phyloP scores from a whole-genome alignment of 768 basidiomycete genomes.

The Hypholoma fasciculare region DNA sequence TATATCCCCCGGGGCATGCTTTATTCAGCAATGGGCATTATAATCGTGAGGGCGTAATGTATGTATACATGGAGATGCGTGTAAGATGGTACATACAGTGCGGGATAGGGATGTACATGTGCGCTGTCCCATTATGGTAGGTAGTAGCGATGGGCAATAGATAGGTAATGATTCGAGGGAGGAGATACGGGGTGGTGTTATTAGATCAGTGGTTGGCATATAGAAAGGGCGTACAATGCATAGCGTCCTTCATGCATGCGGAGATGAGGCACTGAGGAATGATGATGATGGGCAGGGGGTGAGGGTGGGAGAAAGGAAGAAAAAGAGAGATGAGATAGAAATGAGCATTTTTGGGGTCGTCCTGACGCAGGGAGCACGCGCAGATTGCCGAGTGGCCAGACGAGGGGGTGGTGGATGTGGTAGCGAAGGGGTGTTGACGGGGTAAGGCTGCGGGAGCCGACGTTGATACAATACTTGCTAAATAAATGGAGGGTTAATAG shows the following conservation, averaged over 20 bases:
- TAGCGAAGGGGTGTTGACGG: not conserved
- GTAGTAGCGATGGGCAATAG: not conserved
- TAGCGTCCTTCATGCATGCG: not conserved
- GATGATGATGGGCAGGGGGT: not conserved
- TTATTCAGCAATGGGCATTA: not conserved
- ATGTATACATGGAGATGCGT: not conserved
- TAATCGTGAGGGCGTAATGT: not conserved
- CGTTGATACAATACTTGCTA: not conserved
- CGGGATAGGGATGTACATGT: slow-evolving; percentile 1
- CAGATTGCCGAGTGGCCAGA: not conserved
- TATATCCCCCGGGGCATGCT: not conserved
- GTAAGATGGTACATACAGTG: not conserved
- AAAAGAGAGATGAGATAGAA: not conserved
- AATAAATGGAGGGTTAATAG: not conserved
- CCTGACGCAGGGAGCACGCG: not conserved
- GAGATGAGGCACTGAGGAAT: not conserved
- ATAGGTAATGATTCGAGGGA: not conserved
- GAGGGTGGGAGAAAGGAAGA: not conserved
- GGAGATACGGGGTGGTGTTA: not conserved
- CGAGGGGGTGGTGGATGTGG: not conserved
- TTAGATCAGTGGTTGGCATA: not conserved
- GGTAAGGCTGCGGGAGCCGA: not conserved
- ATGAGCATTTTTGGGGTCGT: not conserved
- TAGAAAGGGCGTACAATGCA: not conserved
- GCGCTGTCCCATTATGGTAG: not conserved